Base-by-base conservation (phyloP, 2,329 filamentous ascomycete species). In the Sporothrix brasiliensis region DNA sequence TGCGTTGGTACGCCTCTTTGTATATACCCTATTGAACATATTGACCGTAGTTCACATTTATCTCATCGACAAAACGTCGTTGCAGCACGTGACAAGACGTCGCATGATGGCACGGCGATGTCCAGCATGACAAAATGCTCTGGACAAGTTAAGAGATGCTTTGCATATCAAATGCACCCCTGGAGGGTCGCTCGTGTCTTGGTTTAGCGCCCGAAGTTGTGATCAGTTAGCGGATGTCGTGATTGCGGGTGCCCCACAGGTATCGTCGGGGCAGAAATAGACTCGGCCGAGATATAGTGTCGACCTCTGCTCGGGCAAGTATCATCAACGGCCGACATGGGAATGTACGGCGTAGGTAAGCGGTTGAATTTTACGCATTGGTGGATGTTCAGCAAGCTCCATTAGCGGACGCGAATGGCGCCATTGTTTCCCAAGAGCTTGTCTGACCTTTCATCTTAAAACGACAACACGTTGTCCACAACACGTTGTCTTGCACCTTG, bases 211-310 rank as follows among this genome's bases (percentile, higher is more conserved):
- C 14, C 41, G 39, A 21, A 21, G 27, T 21, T 27, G 34, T 34
- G 6, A 34, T 34, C n/a, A n/a, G 44, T 49, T 65, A 50, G 61
- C 44, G 47, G 61, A 65, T 65, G 61, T 65, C 61, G 61, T 65
- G 61, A 65, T 65, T 50, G 47, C 21, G 13, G 10, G n/a, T 14
- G 58, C 58, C 39, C 58, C 58, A 47, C 10, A 44, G 14, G 0
- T 5, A 2, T 13, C 13, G 3, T 3, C 39, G 61, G 61, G 9
- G 7, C 3, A 65, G 61, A 63, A 30, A 4, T 2, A 2, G n/a
- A 34, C 44, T 50, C 61, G 61, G 44, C 61, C 61, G 61, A 34
- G 44, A 21, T 34, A 13, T 5, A 7, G n/a, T 13, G 44, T 13
- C 61, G 61, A 44, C 1, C 44, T 50, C 13, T 16, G 11, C 19